Percentiles rank a stretch among this genome's conserved stretches.
Conservation (phyloP, 2,329 filamentous ascomycete species). For the Fusarium graminum region DNA sequence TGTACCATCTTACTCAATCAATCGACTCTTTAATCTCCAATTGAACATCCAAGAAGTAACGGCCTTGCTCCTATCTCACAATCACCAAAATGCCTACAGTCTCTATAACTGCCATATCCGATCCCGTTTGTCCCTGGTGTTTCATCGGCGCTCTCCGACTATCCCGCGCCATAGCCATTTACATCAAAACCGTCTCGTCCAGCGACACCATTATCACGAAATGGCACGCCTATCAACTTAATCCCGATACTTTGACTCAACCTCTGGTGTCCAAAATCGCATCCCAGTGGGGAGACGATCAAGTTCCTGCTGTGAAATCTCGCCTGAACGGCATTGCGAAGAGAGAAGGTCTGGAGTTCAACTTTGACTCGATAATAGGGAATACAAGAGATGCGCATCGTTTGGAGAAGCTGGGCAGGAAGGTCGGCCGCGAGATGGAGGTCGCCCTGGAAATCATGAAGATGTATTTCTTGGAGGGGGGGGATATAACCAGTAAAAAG, state of each 20-base stretch:
- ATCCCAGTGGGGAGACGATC: slow-evolving; percentile 74
- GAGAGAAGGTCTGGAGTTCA: slow-evolving; percentile 78
- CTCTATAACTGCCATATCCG: slow-evolving; percentile 82
- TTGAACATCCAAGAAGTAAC: neutral
- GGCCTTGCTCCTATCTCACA: neutral
- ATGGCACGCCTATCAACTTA: slow-evolving; percentile 86
- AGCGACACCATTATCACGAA: slow-evolving; percentile 78
- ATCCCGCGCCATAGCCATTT: slow-evolving; percentile 76
- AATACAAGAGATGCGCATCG: slow-evolving; percentile 63
- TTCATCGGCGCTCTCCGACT: slow-evolving; percentile 85
- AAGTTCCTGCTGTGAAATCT: slow-evolving; percentile 67
- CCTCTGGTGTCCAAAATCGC: slow-evolving; percentile 66
- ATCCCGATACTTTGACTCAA: slow-evolving; percentile 70
- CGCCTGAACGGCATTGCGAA: slow-evolving; percentile 70
- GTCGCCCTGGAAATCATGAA: slow-evolving; percentile 74
- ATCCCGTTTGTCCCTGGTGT: slow-evolving; percentile 84
- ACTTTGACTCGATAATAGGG: slow-evolving; percentile 65
- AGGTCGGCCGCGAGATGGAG: slow-evolving; percentile 63
- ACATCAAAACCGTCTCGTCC: slow-evolving; percentile 71
- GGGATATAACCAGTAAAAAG: slow-evolving; percentile 71
- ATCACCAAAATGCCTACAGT: slow-evolving; percentile 74
- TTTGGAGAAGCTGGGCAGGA: slow-evolving; percentile 76
- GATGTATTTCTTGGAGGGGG: slow-evolving; percentile 74
- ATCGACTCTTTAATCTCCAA: neutral
- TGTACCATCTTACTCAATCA: neutral